Conservation (phyloP, 192 early-diverging fungal genomes). For the Backusella mclennaniae region DNA sequence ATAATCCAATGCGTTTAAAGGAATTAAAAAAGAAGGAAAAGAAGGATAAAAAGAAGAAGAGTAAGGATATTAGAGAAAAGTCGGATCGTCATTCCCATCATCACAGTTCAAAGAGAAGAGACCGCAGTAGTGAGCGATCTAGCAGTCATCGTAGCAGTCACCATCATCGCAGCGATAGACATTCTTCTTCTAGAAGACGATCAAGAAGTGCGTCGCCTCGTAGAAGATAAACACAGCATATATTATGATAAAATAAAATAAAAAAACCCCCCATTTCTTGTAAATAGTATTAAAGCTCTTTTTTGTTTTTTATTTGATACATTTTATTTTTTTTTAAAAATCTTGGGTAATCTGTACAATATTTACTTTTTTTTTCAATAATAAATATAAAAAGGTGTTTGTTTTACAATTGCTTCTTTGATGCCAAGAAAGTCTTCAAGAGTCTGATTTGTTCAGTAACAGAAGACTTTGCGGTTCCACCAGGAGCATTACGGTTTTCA, state of each 20-base stretch:
- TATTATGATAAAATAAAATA: background rate
- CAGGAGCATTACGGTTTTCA: conserved; percentile 82
- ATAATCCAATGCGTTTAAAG: conserved; percentile 69
- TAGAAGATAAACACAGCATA: background rate
- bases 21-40: conserved; percentile 47
- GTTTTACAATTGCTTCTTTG: background rate
- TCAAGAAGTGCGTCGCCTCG: background rate
- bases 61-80: conserved; percentile 33
- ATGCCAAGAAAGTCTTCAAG: conserved; percentile 63
- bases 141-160: conserved; percentile 28
- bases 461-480: conserved; percentile 82
- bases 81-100: conserved; percentile 18
- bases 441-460: conserved; percentile 80
- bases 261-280: background rate
- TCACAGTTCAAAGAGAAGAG: conserved; percentile 9
- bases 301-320: background rate
- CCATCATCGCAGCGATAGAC: conserved; percentile 37
- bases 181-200: conserved; percentile 1
- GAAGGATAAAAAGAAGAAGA: conserved; percentile 49
- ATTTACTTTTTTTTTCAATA: background rate
- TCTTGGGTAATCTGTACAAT: background rate
- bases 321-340: too few species aligned
- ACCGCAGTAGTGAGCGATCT: conserved; percentile 21
- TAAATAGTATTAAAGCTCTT: background rate
- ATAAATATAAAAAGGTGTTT: background rate